These are phyloP conservation scores for Vitis rotundifolia DNA, from an alignment of 164 flowering plant genomes.

Conservation along the genomic window DNA sequence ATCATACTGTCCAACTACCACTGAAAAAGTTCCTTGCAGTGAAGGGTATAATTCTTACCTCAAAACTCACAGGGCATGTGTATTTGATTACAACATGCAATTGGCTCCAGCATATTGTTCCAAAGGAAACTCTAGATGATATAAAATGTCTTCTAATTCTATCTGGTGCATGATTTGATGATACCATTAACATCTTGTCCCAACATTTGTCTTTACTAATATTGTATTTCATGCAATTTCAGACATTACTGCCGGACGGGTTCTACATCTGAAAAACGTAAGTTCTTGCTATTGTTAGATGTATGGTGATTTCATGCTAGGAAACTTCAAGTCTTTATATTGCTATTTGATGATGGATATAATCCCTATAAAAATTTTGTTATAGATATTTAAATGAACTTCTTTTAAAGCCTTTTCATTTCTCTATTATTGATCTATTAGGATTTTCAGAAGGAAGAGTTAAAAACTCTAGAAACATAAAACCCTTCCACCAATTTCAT, in stretches of 20 bases:
- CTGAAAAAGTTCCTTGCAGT: constrained; percentile 45
- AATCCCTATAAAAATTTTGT: too few species aligned
- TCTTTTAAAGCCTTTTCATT: too few species aligned
- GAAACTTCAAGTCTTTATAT: too few species aligned
- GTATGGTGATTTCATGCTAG: too few species aligned
- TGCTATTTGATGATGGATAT: too few species aligned
- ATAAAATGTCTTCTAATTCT: neutral
- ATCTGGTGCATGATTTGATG: constrained; percentile 1
- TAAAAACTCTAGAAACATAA: too few species aligned
- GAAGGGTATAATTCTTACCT: constrained; percentile 54
- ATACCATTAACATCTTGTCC: neutral
- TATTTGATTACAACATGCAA: too few species aligned
- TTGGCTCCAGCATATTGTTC: neutral
- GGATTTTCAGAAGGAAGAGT: too few species aligned
- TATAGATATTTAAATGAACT: too few species aligned
- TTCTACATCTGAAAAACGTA: constrained; percentile 60
- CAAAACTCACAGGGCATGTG: too few species aligned
- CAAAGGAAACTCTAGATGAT: neutral
- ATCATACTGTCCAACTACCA: constrained; percentile 76
- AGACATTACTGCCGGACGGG: constrained; percentile 81
- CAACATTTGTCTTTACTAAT: constrained; percentile 9
- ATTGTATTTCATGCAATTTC: constrained; percentile 21
- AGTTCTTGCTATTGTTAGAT: constrained; percentile 8
- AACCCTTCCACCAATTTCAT: too few species aligned
- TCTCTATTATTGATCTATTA: too few species aligned